Percentiles rank a stretch among this genome's conserved stretches.
Evolutionary conservation across 768 basidiomycete genomes (phyloP).

Genomic region (Daedaleopsis sinensis): DNA sequence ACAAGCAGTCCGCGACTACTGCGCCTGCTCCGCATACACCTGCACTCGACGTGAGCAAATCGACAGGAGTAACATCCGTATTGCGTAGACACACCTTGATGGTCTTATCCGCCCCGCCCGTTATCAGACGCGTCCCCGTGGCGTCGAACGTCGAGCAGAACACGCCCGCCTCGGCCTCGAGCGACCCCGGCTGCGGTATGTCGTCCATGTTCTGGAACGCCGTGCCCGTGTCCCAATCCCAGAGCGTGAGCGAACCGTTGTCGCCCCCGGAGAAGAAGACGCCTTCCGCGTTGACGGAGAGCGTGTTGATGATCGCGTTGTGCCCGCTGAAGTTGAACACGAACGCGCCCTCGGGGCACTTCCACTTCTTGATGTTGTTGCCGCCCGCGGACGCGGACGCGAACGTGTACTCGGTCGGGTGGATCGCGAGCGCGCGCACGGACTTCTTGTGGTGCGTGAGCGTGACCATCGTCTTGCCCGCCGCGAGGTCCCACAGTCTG

Average conservation of each 20-base stretch:
- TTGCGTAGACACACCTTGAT: slow-evolving; percentile 73
- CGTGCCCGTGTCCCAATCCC: slow-evolving; percentile 94
- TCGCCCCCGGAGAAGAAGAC: slow-evolving; percentile 97
- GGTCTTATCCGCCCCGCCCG: slow-evolving; percentile 98
- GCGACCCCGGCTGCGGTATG: slow-evolving; percentile 94
- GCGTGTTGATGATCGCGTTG: slow-evolving; percentile 96
- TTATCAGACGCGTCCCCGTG: slow-evolving; percentile 92
- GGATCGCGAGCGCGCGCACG: slow-evolving; percentile 90
- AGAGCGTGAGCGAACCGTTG: slow-evolving; percentile 88
- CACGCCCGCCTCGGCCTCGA: slow-evolving; percentile 95
- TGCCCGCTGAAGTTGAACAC: slow-evolving; percentile 97
- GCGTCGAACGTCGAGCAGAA: slow-evolving; percentile 97
- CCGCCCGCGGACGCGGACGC: slow-evolving; percentile 97
- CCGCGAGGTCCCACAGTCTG: slow-evolving; percentile 96
- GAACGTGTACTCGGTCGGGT: slow-evolving; percentile 96
- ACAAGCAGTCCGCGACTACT: slow-evolving; percentile 35
- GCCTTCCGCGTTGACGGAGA: slow-evolving; percentile 92
- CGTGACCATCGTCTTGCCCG: slow-evolving; percentile 95
- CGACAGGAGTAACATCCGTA: slow-evolving; percentile 1
- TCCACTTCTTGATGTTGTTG: slow-evolving; percentile 99
- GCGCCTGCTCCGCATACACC: slow-evolving; percentile 75
- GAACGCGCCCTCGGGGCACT: slow-evolving; percentile 94
- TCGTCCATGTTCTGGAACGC: slow-evolving; percentile 96
- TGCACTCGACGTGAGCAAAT: slow-evolving; percentile 21
- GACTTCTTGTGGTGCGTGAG: slow-evolving; percentile 99